These are phyloP conservation scores for Hypoxylon sp. DNA, from an alignment of 2,329 filamentous ascomycete genomes.

Conservation along the genomic window DNA sequence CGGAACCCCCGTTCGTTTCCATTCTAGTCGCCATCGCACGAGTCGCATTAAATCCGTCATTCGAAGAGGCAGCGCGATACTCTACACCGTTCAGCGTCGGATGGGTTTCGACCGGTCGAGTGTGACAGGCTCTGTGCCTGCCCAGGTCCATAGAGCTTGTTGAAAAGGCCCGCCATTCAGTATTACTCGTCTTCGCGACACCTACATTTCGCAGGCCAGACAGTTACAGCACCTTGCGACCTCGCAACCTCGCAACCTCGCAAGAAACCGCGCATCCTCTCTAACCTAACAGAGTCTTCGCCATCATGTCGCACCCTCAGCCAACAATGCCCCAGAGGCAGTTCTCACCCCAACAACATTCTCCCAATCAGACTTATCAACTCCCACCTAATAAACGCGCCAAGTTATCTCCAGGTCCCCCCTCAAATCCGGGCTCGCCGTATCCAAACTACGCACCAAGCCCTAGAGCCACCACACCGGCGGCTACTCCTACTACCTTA, in stretches of 20 bases:
- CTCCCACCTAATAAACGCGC: constrained; percentile 81
- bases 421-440: constrained; percentile 76
- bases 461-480: constrained; percentile 57
- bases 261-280: constrained; percentile 5
- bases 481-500: constrained; percentile 57
- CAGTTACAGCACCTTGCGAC: neutral
- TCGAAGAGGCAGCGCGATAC: constrained; percentile 10
- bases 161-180: constrained; percentile 11
- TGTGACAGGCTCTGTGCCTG: constrained; percentile 65
- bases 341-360: constrained; percentile 65
- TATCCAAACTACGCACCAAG: constrained; percentile 67
- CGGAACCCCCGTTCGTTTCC: constrained; percentile 10
- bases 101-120: constrained; percentile 63
- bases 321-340: constrained; percentile 52
- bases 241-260: too few species aligned
- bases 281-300: neutral
- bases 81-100: constrained; percentile 54
- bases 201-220: neutral
- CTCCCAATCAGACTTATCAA: constrained; percentile 66
- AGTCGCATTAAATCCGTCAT: constrained; percentile 18
- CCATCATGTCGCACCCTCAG: constrained; percentile 52
- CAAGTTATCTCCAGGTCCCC: constrained; percentile 77
- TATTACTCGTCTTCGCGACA: constrained; percentile 2
- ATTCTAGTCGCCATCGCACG: constrained; percentile 28
- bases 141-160: constrained; percentile 55